These are phyloP conservation scores for Melampsora abietis-canadensis DNA, from an alignment of 1,284 basidiomycete species.

Conservation along the genomic window DNA sequence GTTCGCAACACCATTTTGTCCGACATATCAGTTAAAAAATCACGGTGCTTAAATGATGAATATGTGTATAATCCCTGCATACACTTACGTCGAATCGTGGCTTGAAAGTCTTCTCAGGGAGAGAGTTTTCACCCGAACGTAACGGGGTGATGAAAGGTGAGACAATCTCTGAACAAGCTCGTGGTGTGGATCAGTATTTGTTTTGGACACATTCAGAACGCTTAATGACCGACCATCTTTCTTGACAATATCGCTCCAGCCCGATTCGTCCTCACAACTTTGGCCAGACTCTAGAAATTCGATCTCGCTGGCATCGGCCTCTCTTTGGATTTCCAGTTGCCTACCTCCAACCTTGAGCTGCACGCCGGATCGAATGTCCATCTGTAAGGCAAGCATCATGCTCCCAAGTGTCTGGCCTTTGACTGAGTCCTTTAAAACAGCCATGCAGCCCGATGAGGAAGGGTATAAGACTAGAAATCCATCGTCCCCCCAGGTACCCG, in stretches of 20 bases:
- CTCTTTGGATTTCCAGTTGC: constrained; percentile 29
- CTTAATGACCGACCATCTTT: background rate
- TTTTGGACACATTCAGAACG: background rate
- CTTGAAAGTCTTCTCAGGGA: background rate
- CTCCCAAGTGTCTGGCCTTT: constrained; percentile 19
- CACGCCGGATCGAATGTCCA: background rate
- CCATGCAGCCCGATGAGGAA: constrained; percentile 21
- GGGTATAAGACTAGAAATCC: constrained; percentile 17
- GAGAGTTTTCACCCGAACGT: too few relatives aligned
- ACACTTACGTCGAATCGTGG: constrained; percentile 26
- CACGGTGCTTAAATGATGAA: too few relatives aligned
- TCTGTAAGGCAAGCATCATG: constrained; percentile 5
- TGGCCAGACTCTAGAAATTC: constrained; percentile 6
- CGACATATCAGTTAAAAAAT: too few relatives aligned
- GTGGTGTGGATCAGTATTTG: too few relatives aligned
- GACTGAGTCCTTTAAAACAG: constrained; percentile 31
- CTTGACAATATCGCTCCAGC: constrained; percentile 35
- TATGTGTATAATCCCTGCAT: too few relatives aligned
- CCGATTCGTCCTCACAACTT: background rate
- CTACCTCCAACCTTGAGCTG: constrained; percentile 26
- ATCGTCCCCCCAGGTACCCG: constrained; percentile 36
- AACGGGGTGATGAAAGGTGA: too few relatives aligned
- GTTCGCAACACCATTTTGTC: background rate
- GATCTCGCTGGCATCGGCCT: background rate
- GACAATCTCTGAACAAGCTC: too few relatives aligned